A percentile compares a stretch with the other conserved stretches of the same genome.
These are phyloP conservation scores for Cercospora zeae-maydis DNA, from an alignment of 2,329 filamentous ascomycete genomes.

Conservation along the genomic window DNA sequence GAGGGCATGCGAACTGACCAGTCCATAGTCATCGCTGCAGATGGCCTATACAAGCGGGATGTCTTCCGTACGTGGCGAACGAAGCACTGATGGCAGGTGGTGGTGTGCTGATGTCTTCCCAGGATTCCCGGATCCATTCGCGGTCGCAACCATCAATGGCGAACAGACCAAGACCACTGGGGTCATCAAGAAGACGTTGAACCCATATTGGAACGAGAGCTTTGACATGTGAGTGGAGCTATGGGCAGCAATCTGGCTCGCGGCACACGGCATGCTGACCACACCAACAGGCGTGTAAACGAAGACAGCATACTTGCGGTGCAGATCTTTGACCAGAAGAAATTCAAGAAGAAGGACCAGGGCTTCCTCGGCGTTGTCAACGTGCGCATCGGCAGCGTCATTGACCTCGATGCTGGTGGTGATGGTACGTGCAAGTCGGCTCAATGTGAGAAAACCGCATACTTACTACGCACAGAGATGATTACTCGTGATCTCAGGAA, in stretches of 20 bases:
- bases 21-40: slow-evolving; percentile 84
- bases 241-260: background rate
- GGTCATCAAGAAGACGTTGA: slow-evolving; percentile 94
- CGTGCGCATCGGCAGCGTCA: slow-evolving; percentile 88
- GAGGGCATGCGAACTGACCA: slow-evolving; percentile 21
- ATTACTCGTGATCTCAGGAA: slow-evolving; percentile 95
- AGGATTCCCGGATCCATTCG: slow-evolving; percentile 98
- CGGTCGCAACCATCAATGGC: slow-evolving; percentile 92
- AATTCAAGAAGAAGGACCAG: slow-evolving; percentile 99
- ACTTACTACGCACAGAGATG: slow-evolving; percentile 64
- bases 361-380: slow-evolving; percentile 98
- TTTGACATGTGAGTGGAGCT: slow-evolving; percentile 79
- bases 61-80: slow-evolving; percentile 76
- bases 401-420: slow-evolving; percentile 82
- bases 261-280: slow-evolving; percentile 11
- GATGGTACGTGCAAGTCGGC: slow-evolving; percentile 64
- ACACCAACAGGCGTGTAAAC: slow-evolving; percentile 66
- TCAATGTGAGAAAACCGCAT: background rate
- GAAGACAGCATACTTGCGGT: slow-evolving; percentile 97
- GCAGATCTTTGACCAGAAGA: slow-evolving; percentile 99
- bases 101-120: slow-evolving; percentile 21
- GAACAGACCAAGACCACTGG: slow-evolving; percentile 98
- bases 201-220: slow-evolving; percentile 99
- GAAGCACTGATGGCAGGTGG: slow-evolving; percentile 5
- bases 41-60: slow-evolving; percentile 98